phyloP scores from a whole-genome alignment of 179 eudicot genomes.

The Beta lomatogona region DNA sequence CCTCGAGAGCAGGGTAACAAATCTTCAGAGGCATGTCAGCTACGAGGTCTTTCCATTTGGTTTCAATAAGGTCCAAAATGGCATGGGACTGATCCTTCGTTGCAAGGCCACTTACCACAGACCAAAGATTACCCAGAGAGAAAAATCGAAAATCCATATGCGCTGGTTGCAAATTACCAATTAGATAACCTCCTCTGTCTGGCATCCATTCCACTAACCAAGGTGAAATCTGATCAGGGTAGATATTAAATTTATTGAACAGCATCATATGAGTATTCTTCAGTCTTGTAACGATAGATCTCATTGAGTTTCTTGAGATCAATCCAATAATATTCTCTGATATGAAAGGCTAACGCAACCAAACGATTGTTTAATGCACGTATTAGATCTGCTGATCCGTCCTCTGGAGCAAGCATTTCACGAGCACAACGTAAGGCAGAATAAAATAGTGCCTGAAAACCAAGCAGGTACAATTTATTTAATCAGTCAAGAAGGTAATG shows the following conservation, averaged over 20 bases:
- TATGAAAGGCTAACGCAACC: conserved; percentile 48
- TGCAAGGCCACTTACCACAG: conserved; percentile 45
- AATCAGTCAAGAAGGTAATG: background rate
- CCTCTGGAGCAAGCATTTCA: conserved; percentile 48
- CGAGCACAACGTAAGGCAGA: conserved; percentile 45
- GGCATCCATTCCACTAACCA: conserved; percentile 59
- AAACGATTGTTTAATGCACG: conserved; percentile 48
- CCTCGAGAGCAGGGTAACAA: conserved; percentile 47
- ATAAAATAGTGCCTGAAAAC: conserved; percentile 41
- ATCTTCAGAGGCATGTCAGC: conserved; percentile 49
- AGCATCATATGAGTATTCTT: conserved; percentile 51
- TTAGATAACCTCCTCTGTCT: conserved; percentile 43
- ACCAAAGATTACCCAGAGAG: conserved; percentile 46
- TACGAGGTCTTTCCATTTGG: conserved; percentile 48
- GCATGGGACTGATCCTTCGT: conserved; percentile 42
- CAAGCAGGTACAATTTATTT: background rate
- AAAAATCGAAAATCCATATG: conserved; percentile 50
- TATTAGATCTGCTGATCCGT: conserved; percentile 43
- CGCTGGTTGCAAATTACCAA: conserved; percentile 52
- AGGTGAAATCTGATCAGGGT: conserved; percentile 49
- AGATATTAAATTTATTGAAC: conserved; percentile 52
- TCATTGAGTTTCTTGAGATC: conserved; percentile 46
- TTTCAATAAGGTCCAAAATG: conserved; percentile 48
- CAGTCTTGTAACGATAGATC: conserved; percentile 52
- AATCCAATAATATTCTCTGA: conserved; percentile 47